Percentiles rank a stretch among this genome's conserved stretches.
These are phyloP conservation scores for Pseudonitzschia delicatissima DNA, from an alignment of 108 stramenopile species.

Conservation along the genomic window DNA sequence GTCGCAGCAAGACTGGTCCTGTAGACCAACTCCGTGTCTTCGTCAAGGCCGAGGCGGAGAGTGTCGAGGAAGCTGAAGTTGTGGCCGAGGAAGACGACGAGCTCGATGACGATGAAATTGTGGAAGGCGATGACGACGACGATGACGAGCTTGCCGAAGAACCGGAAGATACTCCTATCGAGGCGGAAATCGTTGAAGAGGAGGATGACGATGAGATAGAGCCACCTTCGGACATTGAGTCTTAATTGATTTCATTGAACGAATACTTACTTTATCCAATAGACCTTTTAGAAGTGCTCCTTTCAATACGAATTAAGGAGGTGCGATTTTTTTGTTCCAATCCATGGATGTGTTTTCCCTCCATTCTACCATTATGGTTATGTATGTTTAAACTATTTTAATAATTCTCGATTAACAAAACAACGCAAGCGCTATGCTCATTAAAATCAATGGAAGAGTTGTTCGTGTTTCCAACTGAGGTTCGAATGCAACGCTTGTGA, in stretches of 20 bases:
- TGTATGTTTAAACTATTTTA: too few species aligned
- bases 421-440: too few species aligned
- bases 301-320: too few species aligned
- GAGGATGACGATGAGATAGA: not conserved
- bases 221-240: slow-evolving; percentile 1
- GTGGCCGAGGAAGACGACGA: slow-evolving; percentile 25
- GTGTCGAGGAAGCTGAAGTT: slow-evolving; percentile 31
- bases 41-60: slow-evolving; percentile 40
- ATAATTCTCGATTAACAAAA: too few species aligned
- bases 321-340: too few species aligned
- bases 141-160: not conserved
- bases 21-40: slow-evolving; percentile 76
- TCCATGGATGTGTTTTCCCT: too few species aligned
- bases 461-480: too few species aligned
- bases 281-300: too few species aligned
- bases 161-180: not conserved
- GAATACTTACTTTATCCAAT: too few species aligned
- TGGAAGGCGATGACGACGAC: slow-evolving; percentile 6
- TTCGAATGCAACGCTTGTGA: too few species aligned
- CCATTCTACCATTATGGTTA: too few species aligned
- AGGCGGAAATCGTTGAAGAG: not conserved
- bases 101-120: slow-evolving; percentile 29
- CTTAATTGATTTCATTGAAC: not conserved
- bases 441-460: too few species aligned
- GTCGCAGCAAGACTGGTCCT: slow-evolving; percentile 54